Base-by-base conservation (phyloP, 2,329 filamentous ascomycete genomes). In the Cladosporium velox region DNA sequence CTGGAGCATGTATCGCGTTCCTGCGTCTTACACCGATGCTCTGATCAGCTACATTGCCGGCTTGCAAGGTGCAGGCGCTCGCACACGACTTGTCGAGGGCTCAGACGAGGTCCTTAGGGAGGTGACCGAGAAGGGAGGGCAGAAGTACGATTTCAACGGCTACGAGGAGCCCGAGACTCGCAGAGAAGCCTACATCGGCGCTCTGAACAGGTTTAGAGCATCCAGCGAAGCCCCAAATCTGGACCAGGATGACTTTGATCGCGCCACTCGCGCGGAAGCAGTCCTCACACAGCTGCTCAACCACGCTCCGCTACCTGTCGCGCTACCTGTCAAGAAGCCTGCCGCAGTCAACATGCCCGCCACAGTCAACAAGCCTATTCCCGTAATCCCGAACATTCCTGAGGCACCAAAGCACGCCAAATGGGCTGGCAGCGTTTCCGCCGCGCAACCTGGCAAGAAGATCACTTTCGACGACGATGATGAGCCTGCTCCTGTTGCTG, bases 31-130 rank as follows among this genome's bases (percentile, higher is more conserved):
- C 78, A 88, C 91, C 66, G 80, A 86, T 57, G 83, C 88, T 26
- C 87, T 97, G 51, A 87, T 90, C 75, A 84, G 87, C 61, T 98
- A 97, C 79, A 87, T 97, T 70, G 83, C 86, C 66, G 92, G 92
- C 60, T 80, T 97, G 65, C 89, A 93, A 80, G 91, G 93, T 44
- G 87, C 86, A 68, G 88, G 88, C 6, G 87, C 92, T 3, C 77
- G 80, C 64, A 86, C 88, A 65, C 84, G 92, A 65, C 79, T 97
- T 68, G 83, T 84, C 47, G 84, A 91, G 72, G 82, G 86, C 65
- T 91, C 91, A 28, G 81, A 87, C 67, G 85, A 88, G 61, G 79
- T 89, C 59, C 83, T 88, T 70, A 80, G 84, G 64, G 82, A 84
- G 70, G 61, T 89, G 72, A 82, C 85, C 74, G 81, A 85, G 63